Evolutionary conservation across 169 alveolate genomes (phyloP).

Genomic region (Perkinsus chesapeaki): DNA sequence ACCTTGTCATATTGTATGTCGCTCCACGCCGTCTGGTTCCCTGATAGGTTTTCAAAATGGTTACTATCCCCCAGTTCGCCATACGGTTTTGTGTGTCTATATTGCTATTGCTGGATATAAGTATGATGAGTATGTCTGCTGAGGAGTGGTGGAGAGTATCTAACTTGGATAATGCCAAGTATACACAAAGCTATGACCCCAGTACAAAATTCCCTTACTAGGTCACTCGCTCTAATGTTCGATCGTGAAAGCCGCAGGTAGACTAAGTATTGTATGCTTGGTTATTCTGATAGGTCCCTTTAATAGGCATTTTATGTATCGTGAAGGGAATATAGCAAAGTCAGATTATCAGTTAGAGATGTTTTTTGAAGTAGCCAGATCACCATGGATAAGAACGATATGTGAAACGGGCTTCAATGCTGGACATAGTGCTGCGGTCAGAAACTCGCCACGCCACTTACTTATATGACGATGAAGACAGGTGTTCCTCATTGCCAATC

Average conservation of each 20-base stretch:
- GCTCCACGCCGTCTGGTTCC: too few species aligned
- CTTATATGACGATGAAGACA: background rate
- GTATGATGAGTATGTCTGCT: background rate
- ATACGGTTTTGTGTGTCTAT: too few species aligned
- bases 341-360: background rate
- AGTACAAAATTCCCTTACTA: background rate
- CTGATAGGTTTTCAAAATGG: too few species aligned
- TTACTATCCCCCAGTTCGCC: background rate
- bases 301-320: background rate
- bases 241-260: background rate
- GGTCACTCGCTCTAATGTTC: slow-evolving; percentile 12
- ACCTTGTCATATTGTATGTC: too few species aligned
- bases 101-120: too few species aligned
- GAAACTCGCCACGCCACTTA: background rate
- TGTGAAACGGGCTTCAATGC: slow-evolving; percentile 10
- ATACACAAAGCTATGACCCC: background rate
- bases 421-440: background rate
- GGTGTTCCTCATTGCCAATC: background rate
- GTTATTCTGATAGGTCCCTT: background rate
- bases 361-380: background rate
- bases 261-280: background rate
- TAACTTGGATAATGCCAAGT: background rate
- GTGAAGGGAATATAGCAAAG: slow-evolving; percentile 1
- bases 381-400: background rate
- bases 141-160: background rate